phyloP scores from a whole-genome alignment of 768 basidiomycete species.

The Boletus reticulatus region DNA sequence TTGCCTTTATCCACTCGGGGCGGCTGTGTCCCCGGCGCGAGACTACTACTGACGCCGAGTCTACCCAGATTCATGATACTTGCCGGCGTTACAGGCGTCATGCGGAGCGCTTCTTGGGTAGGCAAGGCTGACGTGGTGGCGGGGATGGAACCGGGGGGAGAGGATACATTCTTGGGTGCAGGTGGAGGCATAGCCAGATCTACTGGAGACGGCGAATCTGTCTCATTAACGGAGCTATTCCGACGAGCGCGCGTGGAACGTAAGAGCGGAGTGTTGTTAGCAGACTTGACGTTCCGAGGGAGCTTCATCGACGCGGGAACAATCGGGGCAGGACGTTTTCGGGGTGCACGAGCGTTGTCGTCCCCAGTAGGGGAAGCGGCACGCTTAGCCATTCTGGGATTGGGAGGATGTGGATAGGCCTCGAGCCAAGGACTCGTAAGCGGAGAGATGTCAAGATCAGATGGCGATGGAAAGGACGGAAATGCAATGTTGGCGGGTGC shows the following conservation, averaged over 20 bases:
- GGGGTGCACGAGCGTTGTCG: constrained; percentile 43
- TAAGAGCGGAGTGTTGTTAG: constrained; percentile 58
- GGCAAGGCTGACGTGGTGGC: constrained; percentile 2
- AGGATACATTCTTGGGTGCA: constrained; percentile 39
- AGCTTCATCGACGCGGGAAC: constrained; percentile 20
- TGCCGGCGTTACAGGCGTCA: constrained; percentile 85
- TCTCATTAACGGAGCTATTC: constrained; percentile 41
- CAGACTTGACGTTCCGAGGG: constrained; percentile 41
- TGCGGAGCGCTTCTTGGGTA: constrained; percentile 28
- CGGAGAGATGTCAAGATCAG: constrained; percentile 72
- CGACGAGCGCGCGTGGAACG: constrained; percentile 43
- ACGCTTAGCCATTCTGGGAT: constrained; percentile 42
- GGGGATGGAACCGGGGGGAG: constrained; percentile 13
- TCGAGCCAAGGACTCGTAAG: constrained; percentile 82
- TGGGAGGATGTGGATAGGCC: constrained; percentile 43
- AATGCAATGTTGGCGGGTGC: constrained; percentile 79
- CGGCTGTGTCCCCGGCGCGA: constrained; percentile 32
- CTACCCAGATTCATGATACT: constrained; percentile 88
- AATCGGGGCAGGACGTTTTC: constrained; percentile 54
- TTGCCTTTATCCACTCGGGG: constrained; percentile 24
- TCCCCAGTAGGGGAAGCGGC: constrained; percentile 57
- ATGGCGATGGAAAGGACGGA: constrained; percentile 44
- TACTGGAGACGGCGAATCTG: constrained; percentile 81
- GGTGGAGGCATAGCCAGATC: constrained; percentile 90
- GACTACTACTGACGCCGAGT: constrained; percentile 49